These are phyloP conservation scores for Hypoxylon lenormandii DNA, from an alignment of 495 filamentous ascomycete species.

Conservation along the genomic window DNA sequence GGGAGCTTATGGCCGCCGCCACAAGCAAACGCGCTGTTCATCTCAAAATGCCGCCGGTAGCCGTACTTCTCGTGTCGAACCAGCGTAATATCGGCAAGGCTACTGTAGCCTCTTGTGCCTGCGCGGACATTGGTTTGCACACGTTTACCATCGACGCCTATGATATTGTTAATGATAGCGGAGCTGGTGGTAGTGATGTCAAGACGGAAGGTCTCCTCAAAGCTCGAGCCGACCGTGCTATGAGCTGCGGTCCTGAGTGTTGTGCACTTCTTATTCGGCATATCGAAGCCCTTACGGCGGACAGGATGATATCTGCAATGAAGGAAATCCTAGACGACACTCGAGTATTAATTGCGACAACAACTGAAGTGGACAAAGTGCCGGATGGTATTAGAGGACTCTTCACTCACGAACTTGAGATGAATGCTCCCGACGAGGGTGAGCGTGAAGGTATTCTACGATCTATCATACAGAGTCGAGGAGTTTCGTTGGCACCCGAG, in stretches of 20 bases:
- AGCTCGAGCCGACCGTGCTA: slow-evolving; percentile 84
- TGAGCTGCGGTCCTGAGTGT: slow-evolving; percentile 84
- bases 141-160: slow-evolving; percentile 90
- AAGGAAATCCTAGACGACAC: slow-evolving; percentile 78
- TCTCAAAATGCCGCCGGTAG: slow-evolving; percentile 85
- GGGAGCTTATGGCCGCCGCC: slow-evolving; percentile 87
- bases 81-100: slow-evolving; percentile 93
- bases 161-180: slow-evolving; percentile 90
- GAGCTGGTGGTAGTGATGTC: slow-evolving; percentile 85
- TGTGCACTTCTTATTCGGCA: slow-evolving; percentile 87
- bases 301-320: slow-evolving; percentile 84
- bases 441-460: slow-evolving; percentile 88
- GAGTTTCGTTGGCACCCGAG: slow-evolving; percentile 77
- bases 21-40: slow-evolving; percentile 88
- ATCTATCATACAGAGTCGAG: slow-evolving; percentile 78
- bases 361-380: slow-evolving; percentile 92
- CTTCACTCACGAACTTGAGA: slow-evolving; percentile 95
- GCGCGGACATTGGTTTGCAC: slow-evolving; percentile 88
- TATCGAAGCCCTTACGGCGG: slow-evolving; percentile 89
- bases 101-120: slow-evolving; percentile 77
- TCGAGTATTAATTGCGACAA: slow-evolving; percentile 88
- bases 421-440: slow-evolving; percentile 89
- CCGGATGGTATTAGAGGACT: slow-evolving; percentile 87
- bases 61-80: slow-evolving; percentile 86
- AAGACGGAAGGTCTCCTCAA: slow-evolving; percentile 92